Percentiles rank a stretch among this genome's conserved stretches.
These are phyloP conservation scores for Thalassiosira profunda DNA, from an alignment of 108 stramenopile species.

Conservation along the genomic window DNA sequence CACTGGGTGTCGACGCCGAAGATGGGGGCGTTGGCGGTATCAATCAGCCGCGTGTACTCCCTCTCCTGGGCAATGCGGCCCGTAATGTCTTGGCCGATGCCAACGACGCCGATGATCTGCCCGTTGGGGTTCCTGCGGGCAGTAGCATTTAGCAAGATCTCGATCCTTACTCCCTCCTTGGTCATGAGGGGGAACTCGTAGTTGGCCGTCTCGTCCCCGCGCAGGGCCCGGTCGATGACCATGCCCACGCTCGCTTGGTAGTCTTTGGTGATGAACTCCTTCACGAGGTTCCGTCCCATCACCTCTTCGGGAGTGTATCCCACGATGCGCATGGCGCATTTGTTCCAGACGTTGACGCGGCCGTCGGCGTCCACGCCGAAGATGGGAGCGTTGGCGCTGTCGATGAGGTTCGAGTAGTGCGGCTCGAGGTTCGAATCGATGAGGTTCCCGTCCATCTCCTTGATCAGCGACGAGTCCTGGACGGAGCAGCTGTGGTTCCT, in stretches of 20 bases:
- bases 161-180: constrained; percentile 35
- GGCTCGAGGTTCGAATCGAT: constrained; percentile 11
- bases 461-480: not conserved
- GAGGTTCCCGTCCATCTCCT: not conserved
- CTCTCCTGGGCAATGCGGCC: constrained; percentile 32
- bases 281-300: constrained; percentile 50
- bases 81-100: constrained; percentile 50
- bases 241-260: constrained; percentile 21
- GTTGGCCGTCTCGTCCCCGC: constrained; percentile 40
- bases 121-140: constrained; percentile 38
- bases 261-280: constrained; percentile 33
- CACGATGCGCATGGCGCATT: constrained; percentile 45
- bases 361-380: constrained; percentile 45
- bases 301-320: constrained; percentile 73
- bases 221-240: constrained; percentile 35
- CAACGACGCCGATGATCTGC: constrained; percentile 52
- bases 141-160: constrained; percentile 56
- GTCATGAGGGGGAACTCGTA: constrained; percentile 45
- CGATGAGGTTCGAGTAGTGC: constrained; percentile 41
- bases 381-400: constrained; percentile 60
- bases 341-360: constrained; percentile 68
- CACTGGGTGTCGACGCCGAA: constrained; percentile 64
- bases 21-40: constrained; percentile 66
- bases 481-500: too few relatives aligned
- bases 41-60: constrained; percentile 52